phyloP scores from a whole-genome alignment of 352 stramenopile species.

The Pythium dissotocum region DNA sequence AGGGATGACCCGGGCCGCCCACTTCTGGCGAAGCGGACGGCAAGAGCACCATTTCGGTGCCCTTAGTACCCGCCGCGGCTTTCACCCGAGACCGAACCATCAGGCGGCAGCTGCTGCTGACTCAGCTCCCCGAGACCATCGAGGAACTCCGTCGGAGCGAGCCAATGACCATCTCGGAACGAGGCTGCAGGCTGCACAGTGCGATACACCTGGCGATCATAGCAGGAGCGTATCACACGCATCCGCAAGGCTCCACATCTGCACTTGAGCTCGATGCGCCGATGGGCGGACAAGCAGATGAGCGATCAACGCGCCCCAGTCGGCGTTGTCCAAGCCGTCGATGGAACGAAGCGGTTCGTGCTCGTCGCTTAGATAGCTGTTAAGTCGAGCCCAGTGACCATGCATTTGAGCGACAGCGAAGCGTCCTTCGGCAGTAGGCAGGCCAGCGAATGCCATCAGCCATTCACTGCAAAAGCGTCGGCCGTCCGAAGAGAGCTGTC shows the following conservation, averaged over 20 bases:
- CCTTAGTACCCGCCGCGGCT: constrained; percentile 10
- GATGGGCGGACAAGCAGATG: neutral
- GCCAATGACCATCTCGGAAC: neutral
- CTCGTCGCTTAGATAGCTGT: too few relatives aligned
- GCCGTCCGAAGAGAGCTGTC: too few relatives aligned
- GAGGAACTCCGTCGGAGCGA: neutral
- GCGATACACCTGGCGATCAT: neutral
- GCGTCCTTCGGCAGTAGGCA: too few relatives aligned
- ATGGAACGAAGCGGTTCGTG: neutral
- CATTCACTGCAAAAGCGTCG: too few relatives aligned
- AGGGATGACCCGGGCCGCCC: too few relatives aligned
- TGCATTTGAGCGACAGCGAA: too few relatives aligned
- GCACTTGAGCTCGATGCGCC: neutral
- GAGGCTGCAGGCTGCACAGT: neutral
- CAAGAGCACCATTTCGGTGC: neutral
- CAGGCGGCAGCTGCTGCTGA: neutral
- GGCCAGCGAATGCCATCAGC: too few relatives aligned
- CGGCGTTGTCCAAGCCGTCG: neutral
- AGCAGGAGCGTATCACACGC: neutral
- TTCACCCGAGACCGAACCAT: neutral
- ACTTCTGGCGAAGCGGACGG: too few relatives aligned
- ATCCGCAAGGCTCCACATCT: neutral
- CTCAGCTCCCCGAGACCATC: neutral
- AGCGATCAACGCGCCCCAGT: neutral
- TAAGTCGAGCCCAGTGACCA: too few relatives aligned